A percentile compares a stretch with the other conserved stretches of the same genome.
These are phyloP conservation scores for Backusella sp. DNA, from an alignment of 192 early-diverging fungal species.

Conservation along the genomic window DNA sequence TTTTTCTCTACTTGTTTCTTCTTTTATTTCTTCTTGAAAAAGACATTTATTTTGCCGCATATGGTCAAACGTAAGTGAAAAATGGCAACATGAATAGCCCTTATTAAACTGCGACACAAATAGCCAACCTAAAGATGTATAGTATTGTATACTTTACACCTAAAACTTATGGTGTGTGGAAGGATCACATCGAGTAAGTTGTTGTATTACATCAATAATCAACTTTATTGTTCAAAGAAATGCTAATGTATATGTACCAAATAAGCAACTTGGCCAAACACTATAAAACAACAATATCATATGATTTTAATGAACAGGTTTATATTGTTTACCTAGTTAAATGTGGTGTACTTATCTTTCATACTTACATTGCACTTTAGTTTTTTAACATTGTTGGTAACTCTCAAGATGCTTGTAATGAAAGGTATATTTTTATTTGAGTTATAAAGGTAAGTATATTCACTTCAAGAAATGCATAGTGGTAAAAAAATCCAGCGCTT, in stretches of 20 bases:
- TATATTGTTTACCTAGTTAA: neutral
- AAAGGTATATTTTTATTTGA: constrained; percentile 2
- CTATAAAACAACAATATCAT: constrained; percentile 6
- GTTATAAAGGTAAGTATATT: neutral
- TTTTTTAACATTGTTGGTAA: constrained; percentile 12
- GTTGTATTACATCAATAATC: neutral
- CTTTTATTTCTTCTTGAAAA: neutral
- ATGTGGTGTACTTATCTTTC: neutral
- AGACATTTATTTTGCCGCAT: neutral
- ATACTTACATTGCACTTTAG: neutral
- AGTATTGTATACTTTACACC: neutral
- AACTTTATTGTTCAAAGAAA: neutral
- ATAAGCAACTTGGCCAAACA: neutral
- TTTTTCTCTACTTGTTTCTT: neutral
- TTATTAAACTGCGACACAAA: neutral
- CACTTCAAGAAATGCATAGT: neutral
- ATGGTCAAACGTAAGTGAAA: neutral
- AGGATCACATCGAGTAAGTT: neutral
- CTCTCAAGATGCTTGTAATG: constrained; percentile 7
- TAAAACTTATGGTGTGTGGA: neutral
- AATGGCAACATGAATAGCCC: neutral
- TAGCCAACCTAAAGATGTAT: neutral
- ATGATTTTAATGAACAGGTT: constrained; percentile 14
- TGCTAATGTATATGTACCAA: neutral
- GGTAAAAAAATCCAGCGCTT: neutral